Evolutionary conservation across 1,284 basidiomycete genomes (phyloP).

Genomic region (Leccinum insigne): DNA sequence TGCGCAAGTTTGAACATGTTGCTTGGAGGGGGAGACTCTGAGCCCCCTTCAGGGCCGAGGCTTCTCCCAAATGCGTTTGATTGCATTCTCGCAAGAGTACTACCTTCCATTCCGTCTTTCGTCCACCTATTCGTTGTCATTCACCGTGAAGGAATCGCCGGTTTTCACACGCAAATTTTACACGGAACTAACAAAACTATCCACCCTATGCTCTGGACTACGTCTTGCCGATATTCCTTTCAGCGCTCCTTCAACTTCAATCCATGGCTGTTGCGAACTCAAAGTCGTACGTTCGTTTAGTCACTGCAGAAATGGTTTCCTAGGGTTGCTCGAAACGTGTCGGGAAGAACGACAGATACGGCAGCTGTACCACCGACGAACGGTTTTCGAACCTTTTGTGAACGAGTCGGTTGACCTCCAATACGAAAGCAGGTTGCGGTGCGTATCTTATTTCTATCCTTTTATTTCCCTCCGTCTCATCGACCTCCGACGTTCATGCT

Average conservation of each 20-base stretch:
- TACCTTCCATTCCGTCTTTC: too few species aligned
- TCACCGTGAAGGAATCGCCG: too few species aligned
- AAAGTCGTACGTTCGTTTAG: slow-evolving; percentile 23
- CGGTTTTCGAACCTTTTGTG: slow-evolving; percentile 35
- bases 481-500: background rate
- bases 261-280: slow-evolving; percentile 11
- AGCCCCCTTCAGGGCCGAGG: too few species aligned
- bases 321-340: slow-evolving; percentile 19
- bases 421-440: slow-evolving; percentile 43
- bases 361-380: slow-evolving; percentile 17
- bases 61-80: too few species aligned
- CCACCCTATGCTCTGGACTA: slow-evolving; percentile 25
- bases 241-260: slow-evolving; percentile 14
- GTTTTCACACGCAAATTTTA: too few species aligned
- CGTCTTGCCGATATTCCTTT: slow-evolving; percentile 20
- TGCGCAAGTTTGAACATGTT: too few species aligned
- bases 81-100: too few species aligned
- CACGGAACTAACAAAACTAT: too few species aligned
- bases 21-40: too few species aligned
- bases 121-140: too few species aligned
- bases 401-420: slow-evolving; percentile 37
- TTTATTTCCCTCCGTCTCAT: background rate
- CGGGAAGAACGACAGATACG: slow-evolving; percentile 3
- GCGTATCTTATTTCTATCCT: slow-evolving; percentile 12
- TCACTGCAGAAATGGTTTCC: slow-evolving; percentile 24